Evolutionary conservation across 1,284 basidiomycete genomes (phyloP).

Genomic region (Irpex rosettiformis): DNA sequence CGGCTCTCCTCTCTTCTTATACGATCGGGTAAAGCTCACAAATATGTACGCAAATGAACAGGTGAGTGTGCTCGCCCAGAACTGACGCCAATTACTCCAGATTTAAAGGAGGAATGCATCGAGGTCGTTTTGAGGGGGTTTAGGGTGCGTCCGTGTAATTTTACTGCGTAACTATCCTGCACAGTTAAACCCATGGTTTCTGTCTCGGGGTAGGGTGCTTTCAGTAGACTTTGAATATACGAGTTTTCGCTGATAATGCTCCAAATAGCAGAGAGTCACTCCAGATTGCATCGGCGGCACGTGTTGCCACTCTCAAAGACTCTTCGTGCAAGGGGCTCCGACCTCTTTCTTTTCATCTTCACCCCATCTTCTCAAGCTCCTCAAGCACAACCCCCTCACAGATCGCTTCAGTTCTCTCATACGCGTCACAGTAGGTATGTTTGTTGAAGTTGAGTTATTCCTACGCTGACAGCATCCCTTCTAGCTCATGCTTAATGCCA

Average conservation of each 20-base stretch:
- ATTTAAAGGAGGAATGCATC: no score
- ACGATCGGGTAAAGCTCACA: no score
- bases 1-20: no score
- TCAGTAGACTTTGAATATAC: background rate
- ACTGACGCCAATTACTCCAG: no score
- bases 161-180: no score
- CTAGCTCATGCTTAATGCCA: background rate
- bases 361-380: no score
- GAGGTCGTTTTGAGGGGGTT: no score
- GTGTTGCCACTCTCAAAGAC: background rate
- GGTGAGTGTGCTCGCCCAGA: no score
- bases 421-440: background rate
- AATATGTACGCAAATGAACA: no score
- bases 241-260: background rate
- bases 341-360: background rate
- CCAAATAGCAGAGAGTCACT: background rate
- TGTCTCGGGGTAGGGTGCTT: background rate
- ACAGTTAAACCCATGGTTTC: background rate
- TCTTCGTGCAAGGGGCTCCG: background rate
- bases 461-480: background rate
- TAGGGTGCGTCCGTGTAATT: no score
- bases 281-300: background rate
- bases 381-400: no score
- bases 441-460: background rate
- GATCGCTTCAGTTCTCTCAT: background rate